phyloP scores from a whole-genome alignment of 441 rosid species.

The Breynia disticha region DNA sequence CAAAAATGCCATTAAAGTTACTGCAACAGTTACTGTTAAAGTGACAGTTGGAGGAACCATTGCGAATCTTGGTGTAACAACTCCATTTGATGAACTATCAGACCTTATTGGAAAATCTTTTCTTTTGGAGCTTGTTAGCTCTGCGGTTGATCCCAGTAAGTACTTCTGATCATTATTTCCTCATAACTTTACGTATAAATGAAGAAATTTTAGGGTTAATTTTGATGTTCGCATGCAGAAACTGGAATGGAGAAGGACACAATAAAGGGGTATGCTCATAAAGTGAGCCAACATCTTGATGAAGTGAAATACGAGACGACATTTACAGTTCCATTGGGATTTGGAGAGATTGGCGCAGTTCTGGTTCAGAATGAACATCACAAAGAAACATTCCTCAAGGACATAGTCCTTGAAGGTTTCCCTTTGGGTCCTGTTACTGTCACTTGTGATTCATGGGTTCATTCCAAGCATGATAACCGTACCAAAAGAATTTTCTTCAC shows the following conservation, averaged over 20 bases:
- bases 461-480: conserved; percentile 35
- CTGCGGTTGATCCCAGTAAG: conserved; percentile 44
- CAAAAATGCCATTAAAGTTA: conserved; percentile 1
- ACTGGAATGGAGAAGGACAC: conserved; percentile 33
- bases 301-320: conserved; percentile 32
- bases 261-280: conserved; percentile 36
- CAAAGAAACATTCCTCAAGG: conserved; percentile 35
- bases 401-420: conserved; percentile 34
- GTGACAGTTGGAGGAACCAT: conserved; percentile 5
- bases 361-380: conserved; percentile 41
- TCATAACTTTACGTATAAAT: not conserved
- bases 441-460: conserved; percentile 43
- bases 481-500: conserved; percentile 46
- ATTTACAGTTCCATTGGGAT: conserved; percentile 33
- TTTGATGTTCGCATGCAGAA: conserved; percentile 13
- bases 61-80: not conserved
- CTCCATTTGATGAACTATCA: conserved; percentile 17
- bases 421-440: conserved; percentile 28
- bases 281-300: conserved; percentile 12
- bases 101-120: conserved; percentile 42
- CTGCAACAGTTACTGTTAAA: conserved; percentile 11
- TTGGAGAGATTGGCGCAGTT: conserved; percentile 54
- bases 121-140: conserved; percentile 54
- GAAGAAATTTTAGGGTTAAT: no score
- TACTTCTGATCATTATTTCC: not conserved